Base-by-base conservation (phyloP, 208 protist species). In the Wallacemonas sp. region DNA sequence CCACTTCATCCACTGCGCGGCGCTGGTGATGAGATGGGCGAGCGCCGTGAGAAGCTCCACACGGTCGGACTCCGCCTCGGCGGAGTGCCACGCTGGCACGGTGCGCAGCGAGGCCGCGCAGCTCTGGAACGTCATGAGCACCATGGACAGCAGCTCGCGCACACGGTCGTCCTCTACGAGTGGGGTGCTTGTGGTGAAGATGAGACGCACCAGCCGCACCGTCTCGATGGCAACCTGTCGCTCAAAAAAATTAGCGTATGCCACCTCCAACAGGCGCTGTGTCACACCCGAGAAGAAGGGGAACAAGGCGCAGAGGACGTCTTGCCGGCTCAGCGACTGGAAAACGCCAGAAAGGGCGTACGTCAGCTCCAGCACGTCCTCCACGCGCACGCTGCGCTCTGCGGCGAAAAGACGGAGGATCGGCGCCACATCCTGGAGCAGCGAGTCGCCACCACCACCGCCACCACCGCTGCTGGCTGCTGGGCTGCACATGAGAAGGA, bases 1-100 rank as follows among this genome's bases (percentile, higher is more conserved):
- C 54, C 92, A 63, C 44, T 69, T 68, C 29, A 77, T 82, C 89
- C 89, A 95, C 57, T 87, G 79, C 57, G 80, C 75, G 46, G 91
- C 42, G 18, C 83, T 68, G 61, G 64, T 72, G 5, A 91, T 49
- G 44, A 95, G 72, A 45, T 69, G 64, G 29, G 79, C 79, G n/a
- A 81, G 32, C 20, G 64, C 25, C 16, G 80, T 61, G 44, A 91
- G 67, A 23, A 91, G 77, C 54, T 76, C 59, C 12, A 73, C 67
- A 49, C 79, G 78, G 67, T 92, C 84, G 5, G 59, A 70, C 48
- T 87, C 84, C 8, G 61, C 72, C n/a, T 77, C 72, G 2, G 68
- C 76, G 26, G 72, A 22, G 18, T 71, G 29, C 83, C 83, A 89
- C 26, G 55, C 61, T 52, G 31, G 39, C 59, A 59, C 52, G 4